Evolutionary conservation across 1,284 basidiomycete genomes (phyloP).

Genomic region (Tilletia walkeri): DNA sequence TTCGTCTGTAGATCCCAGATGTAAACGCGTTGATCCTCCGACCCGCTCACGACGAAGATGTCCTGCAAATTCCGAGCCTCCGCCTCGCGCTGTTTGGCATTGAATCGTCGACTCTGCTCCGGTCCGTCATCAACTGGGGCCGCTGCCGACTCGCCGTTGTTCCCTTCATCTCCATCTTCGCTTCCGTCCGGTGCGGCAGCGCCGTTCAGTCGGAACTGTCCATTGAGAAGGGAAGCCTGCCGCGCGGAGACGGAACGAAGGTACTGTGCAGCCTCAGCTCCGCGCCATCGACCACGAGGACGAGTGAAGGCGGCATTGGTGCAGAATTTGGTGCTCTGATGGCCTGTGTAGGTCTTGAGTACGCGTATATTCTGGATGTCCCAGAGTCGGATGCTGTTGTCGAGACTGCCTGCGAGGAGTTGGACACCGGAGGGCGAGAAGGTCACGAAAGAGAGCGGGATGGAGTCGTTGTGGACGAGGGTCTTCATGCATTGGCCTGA

Average conservation of each 20-base stretch:
- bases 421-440: constrained; percentile 91
- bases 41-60: constrained; percentile 70
- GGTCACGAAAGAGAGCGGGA: constrained; percentile 78
- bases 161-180: not conserved
- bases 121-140: not conserved
- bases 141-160: not conserved
- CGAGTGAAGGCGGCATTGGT: constrained; percentile 25
- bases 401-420: constrained; percentile 82
- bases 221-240: not conserved
- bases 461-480: constrained; percentile 90
- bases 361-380: constrained; percentile 86
- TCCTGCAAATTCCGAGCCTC: constrained; percentile 33
- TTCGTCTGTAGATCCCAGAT: constrained; percentile 88
- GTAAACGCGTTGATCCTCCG: constrained; percentile 82
- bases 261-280: constrained; percentile 21
- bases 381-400: constrained; percentile 90
- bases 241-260: constrained; percentile 16
- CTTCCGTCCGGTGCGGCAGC: not conserved
- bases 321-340: constrained; percentile 75
- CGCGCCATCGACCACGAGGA: not conserved
- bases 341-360: constrained; percentile 85
- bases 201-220: not conserved
- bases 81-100: not conserved
- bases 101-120: not conserved
- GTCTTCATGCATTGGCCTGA: constrained; percentile 97